Evolutionary conservation across 768 basidiomycete genomes (phyloP), one percentile per base, ranked within the genome.

Genomic region (Termitomyces sp.): DNA sequence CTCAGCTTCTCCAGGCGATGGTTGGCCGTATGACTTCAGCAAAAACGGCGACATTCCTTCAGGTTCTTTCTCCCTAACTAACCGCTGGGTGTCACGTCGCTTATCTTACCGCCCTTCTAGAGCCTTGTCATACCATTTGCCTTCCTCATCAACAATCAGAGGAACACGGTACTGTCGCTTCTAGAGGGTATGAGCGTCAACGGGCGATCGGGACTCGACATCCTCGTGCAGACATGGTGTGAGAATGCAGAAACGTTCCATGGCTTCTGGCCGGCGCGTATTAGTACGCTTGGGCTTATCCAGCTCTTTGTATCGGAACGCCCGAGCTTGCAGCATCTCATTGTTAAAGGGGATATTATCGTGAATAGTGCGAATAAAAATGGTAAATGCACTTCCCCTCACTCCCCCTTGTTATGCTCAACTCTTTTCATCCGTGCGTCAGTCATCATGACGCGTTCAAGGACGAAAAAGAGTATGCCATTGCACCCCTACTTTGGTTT

Each of bases 361-460:
- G 80, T 98, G 54, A 87, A 83, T 56, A 84, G 85, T 2, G 85
- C 86, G 63, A 92, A 90, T 29, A 82, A 84, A 62, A 81, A 95
- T 71, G 88, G 93, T 95, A 70, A 77, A 89, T 51, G 71, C 38
- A 19, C 48, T 53, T 54, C 43, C 35, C 51, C 41, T 41, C 19
- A 16, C 19, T 17, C 41, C 23, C 31, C 35, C 43, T 46, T 54
- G 52, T 51, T 46, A 54, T 59, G 34, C 64, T 70, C 59, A 68
- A 67, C 61, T 62, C 60, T 66, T 64, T 40, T 44, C 49, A 23
- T 42, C 31, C n/a, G 5, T 57, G 64, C 56, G 68, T 27, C 27
- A 96, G 94, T 93, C 65, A 98, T 98, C 71, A 93, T 98, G 91
- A 98, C 97, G 47, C 85, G 97, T 59, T 96, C 96, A 32, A 81